Base-by-base conservation (phyloP, 2,329 filamentous ascomycete genomes). In the Colletotrichum somersetense region DNA sequence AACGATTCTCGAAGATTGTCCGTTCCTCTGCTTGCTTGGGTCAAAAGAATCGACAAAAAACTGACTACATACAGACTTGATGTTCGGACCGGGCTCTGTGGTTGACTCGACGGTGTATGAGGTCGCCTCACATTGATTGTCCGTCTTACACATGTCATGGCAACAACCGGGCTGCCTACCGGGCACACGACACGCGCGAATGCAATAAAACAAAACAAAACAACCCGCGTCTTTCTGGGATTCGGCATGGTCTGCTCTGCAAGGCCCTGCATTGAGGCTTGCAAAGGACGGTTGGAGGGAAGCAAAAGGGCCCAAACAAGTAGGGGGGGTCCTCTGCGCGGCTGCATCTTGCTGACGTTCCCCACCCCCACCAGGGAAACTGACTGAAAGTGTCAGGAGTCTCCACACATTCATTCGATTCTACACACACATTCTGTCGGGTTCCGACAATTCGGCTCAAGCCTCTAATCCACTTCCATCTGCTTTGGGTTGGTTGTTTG, bases 401-500 rank as follows among this genome's bases (percentile, higher is more conserved):
- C 46, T 35, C 68, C 64, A 57, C 50, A 52, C 35, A 52, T 50
- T 62, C 33, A 30, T 30, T 30, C 30, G 30, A 30, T 30, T 30
- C 30, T 30, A 30, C 30, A 30, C 52, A 57, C 42, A 61, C 35
- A 35, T 52, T 62, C 35, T 57, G n/a, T 57, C 57, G 33, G 40
- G 48, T 71, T 69, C 66, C 66, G 65, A 72, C 59, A 63, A 64
- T 55, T 69, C 59, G 69, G 69, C 64, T 56, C 57, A 52, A 30
- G 23, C 38, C 38, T 55, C 52, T n/a, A 26, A 30, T 30, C 50
- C n/a, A 38, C n/a, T n/a, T 20, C 42, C 42, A 44, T n/a, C 8
- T 46, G 44, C 20, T n/a, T n/a, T 46, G 30, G 30, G 30, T 10
- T 16, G 12, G 3, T 44, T 52, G 33, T 46, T 44, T 53, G 23